These are phyloP conservation scores for Cryptococcus depauperatus DNA, from an alignment of 1,284 basidiomycete genomes.

Conservation along the genomic window DNA sequence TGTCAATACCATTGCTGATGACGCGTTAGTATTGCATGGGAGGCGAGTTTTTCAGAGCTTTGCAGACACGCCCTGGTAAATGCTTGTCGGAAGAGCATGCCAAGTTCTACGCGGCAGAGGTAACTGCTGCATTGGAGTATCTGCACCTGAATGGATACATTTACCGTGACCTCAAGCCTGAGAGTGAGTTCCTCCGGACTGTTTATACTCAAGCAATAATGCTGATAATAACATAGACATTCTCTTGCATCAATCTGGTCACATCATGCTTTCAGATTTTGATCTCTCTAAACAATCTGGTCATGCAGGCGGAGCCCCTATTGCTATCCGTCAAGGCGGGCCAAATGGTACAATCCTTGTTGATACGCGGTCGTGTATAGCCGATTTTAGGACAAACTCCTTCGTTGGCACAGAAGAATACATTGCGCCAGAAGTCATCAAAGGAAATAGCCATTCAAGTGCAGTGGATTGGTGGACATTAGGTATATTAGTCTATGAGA, in stretches of 20 bases:
- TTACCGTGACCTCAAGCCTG: conserved; percentile 97
- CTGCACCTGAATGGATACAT: conserved; percentile 99
- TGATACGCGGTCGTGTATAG: conserved; percentile 95
- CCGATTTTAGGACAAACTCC: conserved; percentile 95
- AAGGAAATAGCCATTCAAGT: conserved; percentile 92
- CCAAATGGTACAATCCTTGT: conserved; percentile 66
- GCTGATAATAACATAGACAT: conserved; percentile 58
- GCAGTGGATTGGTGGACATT: conserved; percentile 99
- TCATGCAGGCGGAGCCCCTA: conserved; percentile 77
- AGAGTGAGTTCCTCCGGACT: conserved; percentile 63
- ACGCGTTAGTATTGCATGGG: conserved; percentile 99
- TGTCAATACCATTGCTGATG: conserved; percentile 10
- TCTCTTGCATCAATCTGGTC: conserved; percentile 93
- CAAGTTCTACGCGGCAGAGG: conserved; percentile 97
- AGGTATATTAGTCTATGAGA: conserved; percentile 97
- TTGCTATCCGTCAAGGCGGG: conserved; percentile 76
- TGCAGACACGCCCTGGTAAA: conserved; percentile 90
- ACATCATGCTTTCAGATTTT: conserved; percentile 99
- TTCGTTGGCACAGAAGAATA: conserved; percentile 99
- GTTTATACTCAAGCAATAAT: background rate
- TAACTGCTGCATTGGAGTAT: conserved; percentile 95
- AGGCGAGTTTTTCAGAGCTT: conserved; percentile 95
- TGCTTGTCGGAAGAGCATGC: conserved; percentile 92
- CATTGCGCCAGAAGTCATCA: conserved; percentile 98
- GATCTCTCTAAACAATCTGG: conserved; percentile 94